Conservation (phyloP, 352 stramenopile genomes). For the Pythium utonaiense region DNA sequence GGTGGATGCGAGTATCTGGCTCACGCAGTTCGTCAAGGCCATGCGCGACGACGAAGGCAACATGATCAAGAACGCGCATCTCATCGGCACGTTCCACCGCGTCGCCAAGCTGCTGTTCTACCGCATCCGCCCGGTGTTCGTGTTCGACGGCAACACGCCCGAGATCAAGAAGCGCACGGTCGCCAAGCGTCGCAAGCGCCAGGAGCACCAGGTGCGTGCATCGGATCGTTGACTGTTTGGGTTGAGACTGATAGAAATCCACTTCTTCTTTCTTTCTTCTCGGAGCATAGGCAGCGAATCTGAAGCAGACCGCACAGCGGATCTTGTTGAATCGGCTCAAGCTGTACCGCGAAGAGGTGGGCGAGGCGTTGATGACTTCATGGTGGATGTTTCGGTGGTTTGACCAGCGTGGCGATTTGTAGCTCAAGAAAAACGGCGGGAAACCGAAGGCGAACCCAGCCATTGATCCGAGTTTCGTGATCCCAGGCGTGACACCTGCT, state of each 20-base stretch:
- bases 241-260: constrained; percentile 1
- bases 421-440: constrained; percentile 59
- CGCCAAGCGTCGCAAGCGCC: constrained; percentile 50
- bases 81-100: constrained; percentile 93
- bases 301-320: constrained; percentile 92
- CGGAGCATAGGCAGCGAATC: constrained; percentile 48
- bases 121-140: constrained; percentile 96
- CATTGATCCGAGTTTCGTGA: constrained; percentile 50
- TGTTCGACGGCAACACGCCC: constrained; percentile 98
- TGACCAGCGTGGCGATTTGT: not conserved
- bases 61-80: constrained; percentile 93
- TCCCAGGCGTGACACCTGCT: constrained; percentile 24
- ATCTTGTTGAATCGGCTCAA: constrained; percentile 92
- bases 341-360: constrained; percentile 49
- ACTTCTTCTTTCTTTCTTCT: no score
- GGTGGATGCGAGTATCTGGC: constrained; percentile 99
- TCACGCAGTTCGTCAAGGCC: constrained; percentile 99
- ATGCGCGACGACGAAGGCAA: constrained; percentile 95
- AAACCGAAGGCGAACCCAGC: constrained; percentile 29
- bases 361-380: not conserved
- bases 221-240: constrained; percentile 3
- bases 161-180: constrained; percentile 94
- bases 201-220: constrained; percentile 57
- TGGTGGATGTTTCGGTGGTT: not conserved
- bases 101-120: constrained; percentile 95